Percentiles rank a stretch among this genome's conserved stretches.
Evolutionary conservation across 805 yeast genomes (phyloP).

Genomic region (Peterozyma xylosa): DNA sequence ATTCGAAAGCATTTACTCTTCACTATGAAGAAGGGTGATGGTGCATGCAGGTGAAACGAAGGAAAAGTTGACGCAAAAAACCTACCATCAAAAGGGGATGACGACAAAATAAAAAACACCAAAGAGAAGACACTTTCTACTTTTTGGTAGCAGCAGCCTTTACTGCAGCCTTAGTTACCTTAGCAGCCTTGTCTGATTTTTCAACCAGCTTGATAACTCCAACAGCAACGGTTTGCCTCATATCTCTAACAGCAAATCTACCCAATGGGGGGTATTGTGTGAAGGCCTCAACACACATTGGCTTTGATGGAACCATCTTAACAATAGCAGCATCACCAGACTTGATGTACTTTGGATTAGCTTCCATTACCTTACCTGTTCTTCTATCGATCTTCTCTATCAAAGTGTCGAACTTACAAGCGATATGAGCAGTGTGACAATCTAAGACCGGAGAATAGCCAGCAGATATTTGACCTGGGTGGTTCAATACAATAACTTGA

Average conservation of each 20-base stretch:
- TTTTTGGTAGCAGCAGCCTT: conserved; percentile 42
- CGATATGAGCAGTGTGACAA: conserved; percentile 91
- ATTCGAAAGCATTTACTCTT: neutral
- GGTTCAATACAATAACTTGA: conserved; percentile 83
- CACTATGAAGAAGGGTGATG: too few species aligned
- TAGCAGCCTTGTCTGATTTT: conserved; percentile 80
- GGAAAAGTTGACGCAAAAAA: too few species aligned
- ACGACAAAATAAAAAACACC: too few species aligned
- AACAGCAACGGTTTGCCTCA: conserved; percentile 99
- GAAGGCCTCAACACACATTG: conserved; percentile 93
- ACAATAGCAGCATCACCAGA: conserved; percentile 97
- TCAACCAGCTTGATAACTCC: conserved; percentile 97
- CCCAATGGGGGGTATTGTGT: conserved; percentile 94
- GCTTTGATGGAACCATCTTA: conserved; percentile 79
- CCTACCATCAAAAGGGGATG: too few species aligned
- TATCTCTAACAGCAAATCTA: conserved; percentile 98
- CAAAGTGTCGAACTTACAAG: conserved; percentile 73
- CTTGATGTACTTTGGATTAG: conserved; percentile 86
- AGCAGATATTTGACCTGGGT: conserved; percentile 86
- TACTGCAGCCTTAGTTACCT: conserved; percentile 94
- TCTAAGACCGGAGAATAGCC: conserved; percentile 91
- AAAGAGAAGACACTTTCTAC: too few species aligned
- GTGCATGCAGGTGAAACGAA: too few species aligned
- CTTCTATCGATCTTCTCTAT: conserved; percentile 84
- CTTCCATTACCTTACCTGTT: conserved; percentile 88